A percentile compares a stretch with the other conserved stretches of the same genome.
Evolutionary conservation across 495 filamentous ascomycete species (phyloP).

Genomic region (Neurospora sp.): DNA sequence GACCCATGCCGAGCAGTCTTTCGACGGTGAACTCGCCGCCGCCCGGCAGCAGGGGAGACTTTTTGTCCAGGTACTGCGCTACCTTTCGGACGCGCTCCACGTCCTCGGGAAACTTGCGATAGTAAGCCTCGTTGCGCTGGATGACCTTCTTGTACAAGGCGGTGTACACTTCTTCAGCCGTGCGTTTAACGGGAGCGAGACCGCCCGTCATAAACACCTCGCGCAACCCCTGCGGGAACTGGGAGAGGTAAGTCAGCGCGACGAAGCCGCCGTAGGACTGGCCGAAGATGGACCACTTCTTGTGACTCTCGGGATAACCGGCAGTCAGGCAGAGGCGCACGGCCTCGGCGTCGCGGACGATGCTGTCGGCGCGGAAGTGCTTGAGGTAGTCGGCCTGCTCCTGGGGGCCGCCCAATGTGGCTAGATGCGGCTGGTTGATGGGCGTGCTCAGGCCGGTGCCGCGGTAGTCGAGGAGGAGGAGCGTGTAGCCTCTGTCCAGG

Average conservation of each 20-base stretch:
- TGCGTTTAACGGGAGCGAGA: slow-evolving; percentile 61
- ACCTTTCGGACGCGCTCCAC: slow-evolving; percentile 58
- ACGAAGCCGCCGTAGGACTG: slow-evolving; percentile 93
- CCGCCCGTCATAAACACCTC: slow-evolving; percentile 83
- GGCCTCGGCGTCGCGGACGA: slow-evolving; percentile 82
- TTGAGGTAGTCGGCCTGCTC: slow-evolving; percentile 73
- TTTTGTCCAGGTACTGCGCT: slow-evolving; percentile 48
- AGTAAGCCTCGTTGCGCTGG: slow-evolving; percentile 62
- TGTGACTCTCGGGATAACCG: slow-evolving; percentile 57
- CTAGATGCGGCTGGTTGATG: slow-evolving; percentile 59
- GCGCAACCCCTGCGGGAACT: slow-evolving; percentile 62
- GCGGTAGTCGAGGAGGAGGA: slow-evolving; percentile 79
- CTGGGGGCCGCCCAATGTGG: slow-evolving; percentile 48
- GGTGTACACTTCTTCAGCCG: slow-evolving; percentile 66
- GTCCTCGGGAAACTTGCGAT: slow-evolving; percentile 79
- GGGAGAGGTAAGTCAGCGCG: slow-evolving; percentile 67
- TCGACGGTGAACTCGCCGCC: slow-evolving; percentile 60
- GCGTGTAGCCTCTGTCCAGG: slow-evolving; percentile 72
- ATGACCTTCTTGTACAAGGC: slow-evolving; percentile 56
- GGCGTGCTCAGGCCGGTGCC: slow-evolving; percentile 80
- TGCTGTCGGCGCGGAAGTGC: slow-evolving; percentile 79
- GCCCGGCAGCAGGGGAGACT: slow-evolving; percentile 45
- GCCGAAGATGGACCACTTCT: slow-evolving; percentile 75
- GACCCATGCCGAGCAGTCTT: slow-evolving; percentile 65
- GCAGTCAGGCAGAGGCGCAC: slow-evolving; percentile 62